phyloP scores from a whole-genome alignment of 1,284 basidiomycete species.

The Malassezia vespertilionis region DNA sequence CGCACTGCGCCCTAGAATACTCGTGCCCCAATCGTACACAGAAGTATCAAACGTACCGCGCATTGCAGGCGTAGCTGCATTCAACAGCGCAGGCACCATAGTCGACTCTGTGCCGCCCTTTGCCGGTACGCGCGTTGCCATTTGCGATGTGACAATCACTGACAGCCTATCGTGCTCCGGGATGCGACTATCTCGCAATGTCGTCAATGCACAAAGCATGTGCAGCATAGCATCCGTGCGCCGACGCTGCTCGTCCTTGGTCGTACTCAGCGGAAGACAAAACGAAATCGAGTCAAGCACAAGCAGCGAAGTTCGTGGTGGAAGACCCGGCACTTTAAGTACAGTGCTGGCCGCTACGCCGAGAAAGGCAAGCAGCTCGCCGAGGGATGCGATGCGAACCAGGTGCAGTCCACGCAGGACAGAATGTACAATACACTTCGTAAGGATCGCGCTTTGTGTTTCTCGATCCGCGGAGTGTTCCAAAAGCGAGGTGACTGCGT shows the following conservation, averaged over 20 bases:
- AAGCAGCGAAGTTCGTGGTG: constrained; percentile 13
- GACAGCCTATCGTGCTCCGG: constrained; percentile 12
- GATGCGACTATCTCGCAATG: constrained; percentile 9
- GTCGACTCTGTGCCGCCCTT: background rate
- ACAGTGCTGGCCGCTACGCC: constrained; percentile 8
- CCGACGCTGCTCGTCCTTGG: constrained; percentile 7
- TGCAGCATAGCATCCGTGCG: constrained; percentile 2
- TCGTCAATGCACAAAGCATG: constrained; percentile 8
- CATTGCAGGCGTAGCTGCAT: background rate
- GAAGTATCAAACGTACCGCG: background rate
- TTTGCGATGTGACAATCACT: constrained; percentile 11
- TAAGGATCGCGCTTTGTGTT: too few species aligned
- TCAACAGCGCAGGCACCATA: constrained; percentile 2
- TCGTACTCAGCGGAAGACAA: background rate
- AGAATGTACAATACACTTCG: background rate
- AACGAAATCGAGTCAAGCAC: constrained; percentile 15
- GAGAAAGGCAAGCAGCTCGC: constrained; percentile 9
- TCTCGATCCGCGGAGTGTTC: too few species aligned
- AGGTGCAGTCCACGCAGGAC: constrained; percentile 12
- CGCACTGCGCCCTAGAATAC: constrained; percentile 13
- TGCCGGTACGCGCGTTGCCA: constrained; percentile 4
- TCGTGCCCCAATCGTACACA: constrained; percentile 12
- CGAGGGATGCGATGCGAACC: constrained; percentile 5
- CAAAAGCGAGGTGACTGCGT: too few species aligned
- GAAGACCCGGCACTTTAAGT: constrained; percentile 10